Evolutionary conservation across 2,329 filamentous ascomycete genomes (phyloP), one percentile per base, ranked within the genome.

Genomic region (Verticillium longisporum): DNA sequence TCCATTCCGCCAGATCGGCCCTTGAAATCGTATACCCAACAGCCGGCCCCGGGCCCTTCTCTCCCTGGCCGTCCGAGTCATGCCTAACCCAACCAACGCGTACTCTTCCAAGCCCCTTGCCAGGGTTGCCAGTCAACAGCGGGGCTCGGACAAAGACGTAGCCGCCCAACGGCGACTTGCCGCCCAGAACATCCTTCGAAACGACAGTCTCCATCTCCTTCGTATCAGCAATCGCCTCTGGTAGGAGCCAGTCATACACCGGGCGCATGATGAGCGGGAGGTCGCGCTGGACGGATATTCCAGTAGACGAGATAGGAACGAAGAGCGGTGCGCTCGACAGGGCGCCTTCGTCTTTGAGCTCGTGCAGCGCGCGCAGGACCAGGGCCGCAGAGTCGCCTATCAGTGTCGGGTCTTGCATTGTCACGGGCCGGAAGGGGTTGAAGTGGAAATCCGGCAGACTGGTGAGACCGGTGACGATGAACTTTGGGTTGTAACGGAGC

Each of bases 91-190:
- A 62, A 7, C 61, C 61, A 1, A 62, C 58, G 2, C 61, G 50
- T 6, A 62, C 41, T 26, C 36, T 38, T 33, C 34, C 33, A 4
- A 38, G 7, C 0, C 61, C 61, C 34, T 53, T 54, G 13, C 37
- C 53, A 41, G 45, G 11, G 14, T 58, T 56, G 14, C 60, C 55
- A 15, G 55, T 56, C 45, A 62, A 34, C 32, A 62, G 55, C n/a
- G 61, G 58, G 6, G 61, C 58, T 2, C 61, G 45, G 1, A 60
- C 26, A 41, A 62, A 57, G 26, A 62, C 58, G 37, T 62, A 62
- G 1, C 61, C 61, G 7, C 31, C 41, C 15, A 62, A 31, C 2
- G 58, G 41, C 10, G 61, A 37, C 0, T 32, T 26, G 2, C 11
- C n/a, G 26, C 59, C 58, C 13, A n/a, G 15, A 3, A 56, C 58